These are phyloP conservation scores for Trichoderma cornu-damae DNA, from an alignment of 2,329 filamentous ascomycete genomes.

Conservation along the genomic window DNA sequence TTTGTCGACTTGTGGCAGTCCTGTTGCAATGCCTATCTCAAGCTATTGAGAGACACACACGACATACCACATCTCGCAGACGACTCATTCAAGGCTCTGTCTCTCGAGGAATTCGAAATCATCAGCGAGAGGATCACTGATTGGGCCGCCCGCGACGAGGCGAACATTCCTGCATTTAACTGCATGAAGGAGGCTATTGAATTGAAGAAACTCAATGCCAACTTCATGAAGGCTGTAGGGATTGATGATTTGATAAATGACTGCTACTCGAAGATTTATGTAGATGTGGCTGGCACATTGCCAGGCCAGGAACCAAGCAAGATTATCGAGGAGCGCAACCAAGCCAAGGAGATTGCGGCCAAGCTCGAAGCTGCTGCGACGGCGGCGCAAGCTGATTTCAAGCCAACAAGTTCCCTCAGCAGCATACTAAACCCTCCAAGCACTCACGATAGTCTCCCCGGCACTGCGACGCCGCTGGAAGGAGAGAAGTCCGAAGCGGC, in stretches of 20 bases:
- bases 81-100: constrained; percentile 51
- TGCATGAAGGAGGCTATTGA: constrained; percentile 56
- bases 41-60: constrained; percentile 47
- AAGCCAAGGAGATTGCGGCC: constrained; percentile 39
- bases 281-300: constrained; percentile 57
- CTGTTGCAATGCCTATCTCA: constrained; percentile 50
- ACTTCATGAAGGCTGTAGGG: constrained; percentile 74
- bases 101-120: constrained; percentile 54
- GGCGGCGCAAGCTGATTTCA: constrained; percentile 28
- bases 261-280: constrained; percentile 74
- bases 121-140: constrained; percentile 49
- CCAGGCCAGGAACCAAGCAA: constrained; percentile 45
- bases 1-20: constrained; percentile 56
- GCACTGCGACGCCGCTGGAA: constrained; percentile 34
- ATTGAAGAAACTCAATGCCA: constrained; percentile 70
- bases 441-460: constrained; percentile 35
- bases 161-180: constrained; percentile 41
- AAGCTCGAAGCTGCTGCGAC: constrained; percentile 32
- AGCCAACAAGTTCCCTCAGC: constrained; percentile 35
- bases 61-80: constrained; percentile 44
- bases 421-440: constrained; percentile 41
- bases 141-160: constrained; percentile 45
- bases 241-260: constrained; percentile 95
- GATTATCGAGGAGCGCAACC: constrained; percentile 43
- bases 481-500: constrained; percentile 40